A percentile compares a stretch with the other conserved stretches of the same genome.
Conservation (phyloP, 2,329 filamentous ascomycete genomes). For the Hypoxylon sp. region DNA sequence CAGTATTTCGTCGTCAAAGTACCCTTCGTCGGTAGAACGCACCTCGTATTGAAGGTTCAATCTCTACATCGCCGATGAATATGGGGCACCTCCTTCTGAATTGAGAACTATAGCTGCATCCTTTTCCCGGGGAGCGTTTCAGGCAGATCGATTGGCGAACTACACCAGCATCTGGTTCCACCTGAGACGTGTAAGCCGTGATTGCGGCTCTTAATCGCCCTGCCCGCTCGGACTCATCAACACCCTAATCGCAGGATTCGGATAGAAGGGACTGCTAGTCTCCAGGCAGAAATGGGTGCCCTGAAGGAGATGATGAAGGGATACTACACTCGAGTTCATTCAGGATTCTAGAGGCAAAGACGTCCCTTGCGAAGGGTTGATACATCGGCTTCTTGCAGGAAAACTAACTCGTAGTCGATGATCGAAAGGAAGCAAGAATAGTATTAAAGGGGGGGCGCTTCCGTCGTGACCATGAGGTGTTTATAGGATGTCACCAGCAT, state of each 20-base stretch:
- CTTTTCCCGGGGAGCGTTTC: not conserved
- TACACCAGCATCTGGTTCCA: too few relatives aligned
- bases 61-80: too few relatives aligned
- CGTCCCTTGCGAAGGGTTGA: not conserved
- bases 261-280: too few relatives aligned
- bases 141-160: not conserved
- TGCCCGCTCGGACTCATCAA: not conserved
- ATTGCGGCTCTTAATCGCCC: not conserved
- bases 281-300: not conserved
- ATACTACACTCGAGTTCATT: not conserved
- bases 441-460: too few relatives aligned
- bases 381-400: not conserved
- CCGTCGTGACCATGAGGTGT: too few relatives aligned
- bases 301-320: constrained; percentile 1
- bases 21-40: too few relatives aligned
- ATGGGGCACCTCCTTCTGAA: not conserved
- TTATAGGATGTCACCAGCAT: too few relatives aligned
- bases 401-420: not conserved
- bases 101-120: not conserved
- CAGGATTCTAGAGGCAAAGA: not conserved
- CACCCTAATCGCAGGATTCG: too few relatives aligned
- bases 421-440: too few relatives aligned
- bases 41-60: too few relatives aligned
- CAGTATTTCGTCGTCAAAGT: too few relatives aligned
- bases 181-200: not conserved